phyloP scores from a whole-genome alignment of 768 basidiomycete genomes.

The Agrocybe praecox region DNA sequence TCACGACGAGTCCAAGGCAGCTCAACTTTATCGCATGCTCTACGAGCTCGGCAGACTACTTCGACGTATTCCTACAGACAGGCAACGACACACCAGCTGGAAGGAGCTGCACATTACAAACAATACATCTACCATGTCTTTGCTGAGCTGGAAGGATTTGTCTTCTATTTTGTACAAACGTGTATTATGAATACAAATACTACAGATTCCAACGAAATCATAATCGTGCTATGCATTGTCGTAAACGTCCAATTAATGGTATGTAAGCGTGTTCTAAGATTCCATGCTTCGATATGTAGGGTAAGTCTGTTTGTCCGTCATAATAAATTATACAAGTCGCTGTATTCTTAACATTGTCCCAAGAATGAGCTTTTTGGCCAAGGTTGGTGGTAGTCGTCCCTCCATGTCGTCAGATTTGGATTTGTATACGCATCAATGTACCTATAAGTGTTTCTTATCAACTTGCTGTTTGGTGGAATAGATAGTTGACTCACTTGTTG shows the following conservation, averaged over 20 bases:
- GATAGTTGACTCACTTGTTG: slow-evolving; percentile 41
- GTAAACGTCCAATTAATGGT: too few relatives aligned
- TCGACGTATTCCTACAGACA: slow-evolving; percentile 50
- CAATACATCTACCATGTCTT: slow-evolving; percentile 46
- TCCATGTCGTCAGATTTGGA: slow-evolving; percentile 60
- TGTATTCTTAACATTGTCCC: slow-evolving; percentile 29
- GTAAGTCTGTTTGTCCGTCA: too few relatives aligned
- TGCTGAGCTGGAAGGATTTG: slow-evolving; percentile 28
- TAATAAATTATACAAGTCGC: too few relatives aligned
- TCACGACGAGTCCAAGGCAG: slow-evolving; percentile 51
- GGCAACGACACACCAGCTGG: slow-evolving; percentile 50
- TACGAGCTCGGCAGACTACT: slow-evolving; percentile 41
- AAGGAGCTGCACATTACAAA: slow-evolving; percentile 37
- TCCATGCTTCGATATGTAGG: too few relatives aligned
- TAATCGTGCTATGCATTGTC: too few relatives aligned
- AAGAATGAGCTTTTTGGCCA: slow-evolving; percentile 64
- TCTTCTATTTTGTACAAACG: too few relatives aligned
- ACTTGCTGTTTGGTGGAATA: background rate
- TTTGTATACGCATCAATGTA: slow-evolving; percentile 75
- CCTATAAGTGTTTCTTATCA: slow-evolving; percentile 23
- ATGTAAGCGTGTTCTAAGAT: too few relatives aligned
- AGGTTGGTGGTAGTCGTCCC: slow-evolving; percentile 49
- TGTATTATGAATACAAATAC: too few relatives aligned
- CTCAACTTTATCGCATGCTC: slow-evolving; percentile 59
- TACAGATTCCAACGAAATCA: too few relatives aligned